A percentile compares a stretch with the other conserved stretches of the same genome.
phyloP scores from a whole-genome alignment of 768 basidiomycete species.

The Lenzites betulinus region DNA sequence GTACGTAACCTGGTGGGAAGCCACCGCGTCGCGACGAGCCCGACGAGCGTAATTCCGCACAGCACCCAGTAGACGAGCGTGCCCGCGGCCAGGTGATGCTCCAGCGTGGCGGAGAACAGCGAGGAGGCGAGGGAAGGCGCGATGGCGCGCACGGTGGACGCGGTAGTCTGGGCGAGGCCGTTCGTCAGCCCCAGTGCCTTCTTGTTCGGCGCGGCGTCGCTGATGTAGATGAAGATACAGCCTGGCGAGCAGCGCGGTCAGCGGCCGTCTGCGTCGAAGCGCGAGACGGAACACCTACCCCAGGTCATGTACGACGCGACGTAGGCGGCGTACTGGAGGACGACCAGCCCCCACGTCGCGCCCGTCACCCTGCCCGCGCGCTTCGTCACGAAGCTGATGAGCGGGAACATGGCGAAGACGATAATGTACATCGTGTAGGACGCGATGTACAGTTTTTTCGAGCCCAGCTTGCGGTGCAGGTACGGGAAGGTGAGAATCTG shows the following conservation, averaged over 20 bases:
- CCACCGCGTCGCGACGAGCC: constrained; percentile 49
- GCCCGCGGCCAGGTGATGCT: constrained; percentile 44
- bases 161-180: constrained; percentile 54
- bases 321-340: constrained; percentile 28
- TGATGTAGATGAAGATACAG: constrained; percentile 34
- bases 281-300: constrained; percentile 23
- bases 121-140: constrained; percentile 54
- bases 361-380: constrained; percentile 25
- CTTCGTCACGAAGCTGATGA: constrained; percentile 31
- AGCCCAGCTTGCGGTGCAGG: constrained; percentile 33
- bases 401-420: constrained; percentile 36
- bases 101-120: constrained; percentile 50
- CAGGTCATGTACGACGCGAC: constrained; percentile 36
- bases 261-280: no score
- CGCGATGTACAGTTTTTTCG: constrained; percentile 34
- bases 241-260: constrained; percentile 8
- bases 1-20: constrained; percentile 7
- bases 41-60: constrained; percentile 8
- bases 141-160: constrained; percentile 48
- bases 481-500: constrained; percentile 38
- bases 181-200: constrained; percentile 49
- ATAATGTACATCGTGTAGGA: constrained; percentile 32
- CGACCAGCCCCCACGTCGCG: constrained; percentile 33
- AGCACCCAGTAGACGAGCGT: constrained; percentile 38
- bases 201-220: constrained; percentile 27